Base-by-base conservation (phyloP, 164 flowering plant genomes). In the Chimonanthus praecox region DNA sequence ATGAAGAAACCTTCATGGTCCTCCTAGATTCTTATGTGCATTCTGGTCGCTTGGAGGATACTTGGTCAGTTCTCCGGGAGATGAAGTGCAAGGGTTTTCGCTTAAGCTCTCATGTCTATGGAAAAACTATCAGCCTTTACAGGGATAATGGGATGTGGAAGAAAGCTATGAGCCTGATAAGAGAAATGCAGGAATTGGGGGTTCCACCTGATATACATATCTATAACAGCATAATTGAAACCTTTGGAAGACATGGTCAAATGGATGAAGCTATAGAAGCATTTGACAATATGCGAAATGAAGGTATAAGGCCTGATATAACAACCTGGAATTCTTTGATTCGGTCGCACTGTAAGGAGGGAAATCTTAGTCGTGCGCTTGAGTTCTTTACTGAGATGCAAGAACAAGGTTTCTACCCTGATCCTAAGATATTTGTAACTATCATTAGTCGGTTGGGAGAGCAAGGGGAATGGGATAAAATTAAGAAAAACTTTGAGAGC, bases 111-210 rank as follows among this genome's bases (percentile, higher is more conserved):
- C 80, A 76, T 74, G 86, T 88, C n/a, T 91, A 85, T 74, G 76
- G 96, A 69, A 88, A 85, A 73, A 70, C 91, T 71, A 87, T 93
- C 72, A 83, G 85, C 61, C 80, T 93, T 58, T 93, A 91, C 66
- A 80, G 91, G 74, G 92, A 93, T 61, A 87, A 86, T 74, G 98
- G 98, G 80, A 87, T 91, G 96, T 93, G 98, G 98, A 91, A 84
- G 87, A 93, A 93, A 76, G 93, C 96, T 2, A 70, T 85, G 15
- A 87, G 74, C 20, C 79, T 91, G 72, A 71, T 93, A 58, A 79
- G 77, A 64, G 96, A 93, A 84, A 84, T 91, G 48, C 81, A 76
- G 73, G 91, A 85, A 65, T 81, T 67, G 81, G 93, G 91, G 44
- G 67, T 93, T 11, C 6, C 80, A 1, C 58, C 84, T 1, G 94